phyloP scores from a whole-genome alignment of 305 asterid species.

The Solanum aculeatissimum region DNA sequence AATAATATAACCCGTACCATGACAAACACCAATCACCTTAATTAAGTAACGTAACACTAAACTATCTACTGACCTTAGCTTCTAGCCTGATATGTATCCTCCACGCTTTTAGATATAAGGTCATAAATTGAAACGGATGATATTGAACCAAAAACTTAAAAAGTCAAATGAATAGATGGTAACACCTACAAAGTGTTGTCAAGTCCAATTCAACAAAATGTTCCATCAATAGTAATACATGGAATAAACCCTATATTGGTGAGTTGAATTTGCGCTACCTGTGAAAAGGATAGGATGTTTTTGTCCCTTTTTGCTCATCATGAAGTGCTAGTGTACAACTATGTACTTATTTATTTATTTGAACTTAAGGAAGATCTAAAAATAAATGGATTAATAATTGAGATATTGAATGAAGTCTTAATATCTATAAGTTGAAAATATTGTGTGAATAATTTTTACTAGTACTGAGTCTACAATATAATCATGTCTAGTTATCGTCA shows the following conservation, averaged over 20 bases:
- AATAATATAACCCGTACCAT: too few relatives aligned
- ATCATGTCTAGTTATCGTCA: not conserved
- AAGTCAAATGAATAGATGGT: not conserved
- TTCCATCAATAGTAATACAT: not conserved
- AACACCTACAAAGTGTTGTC: not conserved
- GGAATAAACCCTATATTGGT: not conserved
- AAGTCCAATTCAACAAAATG: not conserved
- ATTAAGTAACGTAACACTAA: too few relatives aligned
- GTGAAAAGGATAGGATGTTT: not conserved
- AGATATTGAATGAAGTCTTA: not conserved
- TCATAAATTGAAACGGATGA: not conserved
- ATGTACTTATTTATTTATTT: not conserved
- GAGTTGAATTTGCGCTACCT: not conserved
- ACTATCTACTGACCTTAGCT: too few relatives aligned
- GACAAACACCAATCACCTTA: too few relatives aligned
- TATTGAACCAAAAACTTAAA: not conserved
- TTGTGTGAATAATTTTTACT: not conserved
- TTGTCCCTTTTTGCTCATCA: not conserved
- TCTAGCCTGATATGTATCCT: too few relatives aligned
- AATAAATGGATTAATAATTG: not conserved
- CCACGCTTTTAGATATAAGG: too few relatives aligned
- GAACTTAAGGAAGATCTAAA: not conserved
- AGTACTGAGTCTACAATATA: not conserved
- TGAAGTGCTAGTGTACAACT: not conserved
- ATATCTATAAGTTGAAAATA: not conserved